Percentiles rank a stretch among this genome's conserved stretches.
Conservation (phyloP, 148 eudicot genomes). For the Nepenthes gracilis region DNA sequence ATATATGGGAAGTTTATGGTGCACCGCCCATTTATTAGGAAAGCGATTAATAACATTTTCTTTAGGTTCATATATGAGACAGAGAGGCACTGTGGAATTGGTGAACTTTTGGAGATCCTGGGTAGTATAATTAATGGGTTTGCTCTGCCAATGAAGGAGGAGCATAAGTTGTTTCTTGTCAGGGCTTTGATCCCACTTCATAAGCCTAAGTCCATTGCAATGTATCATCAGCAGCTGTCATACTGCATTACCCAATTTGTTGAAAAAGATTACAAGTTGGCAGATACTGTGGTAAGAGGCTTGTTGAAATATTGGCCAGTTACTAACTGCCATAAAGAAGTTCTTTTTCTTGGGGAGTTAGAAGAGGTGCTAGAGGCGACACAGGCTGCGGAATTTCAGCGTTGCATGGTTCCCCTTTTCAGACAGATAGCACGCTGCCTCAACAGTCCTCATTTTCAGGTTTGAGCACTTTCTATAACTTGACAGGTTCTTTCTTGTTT, state of each 20-base stretch:
- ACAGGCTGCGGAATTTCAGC: constrained; percentile 62
- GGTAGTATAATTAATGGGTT: constrained; percentile 80
- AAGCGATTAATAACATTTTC: constrained; percentile 54
- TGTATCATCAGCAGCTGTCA: constrained; percentile 69
- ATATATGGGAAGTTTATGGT: constrained; percentile 72
- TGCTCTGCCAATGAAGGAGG: constrained; percentile 89
- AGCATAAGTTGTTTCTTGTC: constrained; percentile 69
- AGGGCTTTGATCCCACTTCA: constrained; percentile 71
- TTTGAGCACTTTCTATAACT: constrained; percentile 5
- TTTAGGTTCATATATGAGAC: constrained; percentile 66
- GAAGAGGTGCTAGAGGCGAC: constrained; percentile 73
- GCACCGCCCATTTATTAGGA: constrained; percentile 68
- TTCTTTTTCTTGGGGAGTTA: constrained; percentile 61
- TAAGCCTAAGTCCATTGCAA: constrained; percentile 53
- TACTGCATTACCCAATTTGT: constrained; percentile 76
- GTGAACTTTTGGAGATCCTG: constrained; percentile 67
- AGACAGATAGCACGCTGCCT: constrained; percentile 51
- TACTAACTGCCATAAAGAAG: constrained; percentile 64
- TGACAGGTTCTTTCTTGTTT: not conserved
- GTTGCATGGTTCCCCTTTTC: constrained; percentile 66
- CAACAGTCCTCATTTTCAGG: constrained; percentile 67
- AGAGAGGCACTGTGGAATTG: constrained; percentile 61
- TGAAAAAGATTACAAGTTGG: constrained; percentile 69
- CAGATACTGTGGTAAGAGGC: constrained; percentile 58
- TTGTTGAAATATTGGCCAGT: constrained; percentile 82